Percentiles rank a stretch among this genome's conserved stretches.
phyloP scores from a whole-genome alignment of 345 rosid genomes.

The Hibiscus tridactylites region DNA sequence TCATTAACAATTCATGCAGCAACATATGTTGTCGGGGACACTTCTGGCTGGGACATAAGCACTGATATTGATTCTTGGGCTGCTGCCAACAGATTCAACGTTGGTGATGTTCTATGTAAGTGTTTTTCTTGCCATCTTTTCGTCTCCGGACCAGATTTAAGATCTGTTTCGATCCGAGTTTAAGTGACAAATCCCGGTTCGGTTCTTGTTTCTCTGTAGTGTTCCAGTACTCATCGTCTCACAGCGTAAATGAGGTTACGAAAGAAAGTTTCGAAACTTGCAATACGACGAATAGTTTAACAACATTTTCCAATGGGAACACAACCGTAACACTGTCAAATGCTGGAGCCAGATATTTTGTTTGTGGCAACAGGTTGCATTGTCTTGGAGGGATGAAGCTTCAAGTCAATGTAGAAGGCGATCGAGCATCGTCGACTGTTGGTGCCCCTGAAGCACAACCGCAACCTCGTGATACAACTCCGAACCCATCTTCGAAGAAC shows the following conservation, averaged over 20 bases:
- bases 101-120: slow-evolving; percentile 73
- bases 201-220: slow-evolving; percentile 22
- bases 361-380: slow-evolving; percentile 51
- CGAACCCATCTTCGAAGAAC: slow-evolving; percentile 42
- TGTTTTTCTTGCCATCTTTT: neutral
- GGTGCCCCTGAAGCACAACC: slow-evolving; percentile 31
- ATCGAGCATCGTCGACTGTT: slow-evolving; percentile 32
- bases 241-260: slow-evolving; percentile 54
- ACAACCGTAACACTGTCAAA: slow-evolving; percentile 53
- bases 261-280: slow-evolving; percentile 41
- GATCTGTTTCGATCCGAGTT: neutral
- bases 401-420: slow-evolving; percentile 35
- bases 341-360: slow-evolving; percentile 53
- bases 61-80: slow-evolving; percentile 70
- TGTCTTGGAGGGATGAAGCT: slow-evolving; percentile 90
- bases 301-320: slow-evolving; percentile 65
- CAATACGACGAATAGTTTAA: slow-evolving; percentile 40
- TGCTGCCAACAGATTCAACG: slow-evolving; percentile 47
- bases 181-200: neutral
- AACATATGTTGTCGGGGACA: slow-evolving; percentile 71
- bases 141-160: neutral
- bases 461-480: slow-evolving; percentile 7
- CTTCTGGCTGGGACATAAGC: slow-evolving; percentile 92
- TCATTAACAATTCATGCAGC: slow-evolving; percentile 37
- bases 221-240: slow-evolving; percentile 59